Evolutionary conservation across 345 rosid genomes (phyloP).

Genomic region (Arabis alpina): DNA sequence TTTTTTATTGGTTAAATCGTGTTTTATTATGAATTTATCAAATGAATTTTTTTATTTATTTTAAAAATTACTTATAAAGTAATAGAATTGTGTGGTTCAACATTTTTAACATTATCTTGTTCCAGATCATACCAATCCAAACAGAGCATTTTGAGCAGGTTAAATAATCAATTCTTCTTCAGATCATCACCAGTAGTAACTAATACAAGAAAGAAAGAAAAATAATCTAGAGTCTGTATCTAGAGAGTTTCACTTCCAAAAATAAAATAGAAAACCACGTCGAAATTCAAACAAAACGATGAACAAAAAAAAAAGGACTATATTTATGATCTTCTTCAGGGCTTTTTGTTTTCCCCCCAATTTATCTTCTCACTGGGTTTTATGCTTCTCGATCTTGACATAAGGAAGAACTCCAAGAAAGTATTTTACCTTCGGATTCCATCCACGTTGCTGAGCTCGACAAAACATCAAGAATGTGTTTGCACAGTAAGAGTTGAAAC

Average conservation of each 20-base stretch:
- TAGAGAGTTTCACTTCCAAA: conserved; percentile 42
- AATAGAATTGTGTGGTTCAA: not conserved
- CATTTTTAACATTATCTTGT: too few species aligned
- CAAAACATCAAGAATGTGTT: conserved; percentile 98
- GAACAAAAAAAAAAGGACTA: conserved; percentile 38
- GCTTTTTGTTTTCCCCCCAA: not conserved
- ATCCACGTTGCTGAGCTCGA: conserved; percentile 79
- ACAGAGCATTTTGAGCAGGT: conserved; percentile 1
- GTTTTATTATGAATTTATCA: too few species aligned
- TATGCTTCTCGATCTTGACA: conserved; percentile 82
- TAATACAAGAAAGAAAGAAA: conserved; percentile 17
- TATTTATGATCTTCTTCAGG: conserved; percentile 38
- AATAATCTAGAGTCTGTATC: conserved; percentile 41
- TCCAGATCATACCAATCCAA: too few species aligned
- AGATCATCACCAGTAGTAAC: conserved; percentile 22
- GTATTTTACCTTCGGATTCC: conserved; percentile 72
- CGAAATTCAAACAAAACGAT: conserved; percentile 35
- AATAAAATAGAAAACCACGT: conserved; percentile 25
- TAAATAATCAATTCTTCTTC: conserved; percentile 36
- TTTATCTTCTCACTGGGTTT: conserved; percentile 51
- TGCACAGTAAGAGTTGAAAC: conserved; percentile 85
- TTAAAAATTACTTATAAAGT: too few species aligned
- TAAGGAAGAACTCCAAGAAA: conserved; percentile 70
- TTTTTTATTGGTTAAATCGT: too few species aligned
- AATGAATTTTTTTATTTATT: too few species aligned